A percentile compares a stretch with the other conserved stretches of the same genome.
These are phyloP conservation scores for Kalmusia sp. DNA, from an alignment of 2,329 filamentous ascomycete genomes.

Conservation along the genomic window DNA sequence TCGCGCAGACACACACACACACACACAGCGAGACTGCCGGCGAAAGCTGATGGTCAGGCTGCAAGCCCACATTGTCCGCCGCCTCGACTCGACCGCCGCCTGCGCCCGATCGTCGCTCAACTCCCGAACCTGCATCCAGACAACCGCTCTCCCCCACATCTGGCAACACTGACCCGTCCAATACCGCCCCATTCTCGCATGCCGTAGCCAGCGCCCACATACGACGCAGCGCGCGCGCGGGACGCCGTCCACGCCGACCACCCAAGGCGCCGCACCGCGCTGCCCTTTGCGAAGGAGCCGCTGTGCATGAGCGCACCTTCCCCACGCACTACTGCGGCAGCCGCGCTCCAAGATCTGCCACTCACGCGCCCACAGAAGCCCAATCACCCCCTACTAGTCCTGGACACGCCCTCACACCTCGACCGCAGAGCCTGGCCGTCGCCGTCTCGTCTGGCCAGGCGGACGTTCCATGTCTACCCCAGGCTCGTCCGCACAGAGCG, in stretches of 20 bases:
- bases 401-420: too few species aligned
- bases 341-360: slow-evolving; percentile 1
- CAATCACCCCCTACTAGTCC: too few species aligned
- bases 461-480: slow-evolving; percentile 1
- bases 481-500: background rate
- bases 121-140: background rate
- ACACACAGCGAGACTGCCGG: background rate
- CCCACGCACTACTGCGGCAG: slow-evolving; percentile 10
- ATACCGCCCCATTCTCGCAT: slow-evolving; percentile 4
- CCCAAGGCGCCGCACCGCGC: background rate
- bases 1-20: background rate
- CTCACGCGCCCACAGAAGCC: slow-evolving; percentile 4
- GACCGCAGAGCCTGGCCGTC: background rate
- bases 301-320: slow-evolving; percentile 11
- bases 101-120: background rate
- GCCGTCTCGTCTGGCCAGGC: background rate
- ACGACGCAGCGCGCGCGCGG: slow-evolving; percentile 1
- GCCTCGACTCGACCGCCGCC: background rate
- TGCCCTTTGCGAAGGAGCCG: slow-evolving; percentile 12
- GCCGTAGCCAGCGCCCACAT: slow-evolving; percentile 3
- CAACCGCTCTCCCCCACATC: slow-evolving; percentile 1
- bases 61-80: background rate
- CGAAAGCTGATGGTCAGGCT: too few species aligned
- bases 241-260: slow-evolving; percentile 1
- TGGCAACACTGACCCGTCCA: background rate